A percentile compares a stretch with the other conserved stretches of the same genome.
Conservation (phyloP, 148 eudicot genomes). For the Nepenthes gracilis region DNA sequence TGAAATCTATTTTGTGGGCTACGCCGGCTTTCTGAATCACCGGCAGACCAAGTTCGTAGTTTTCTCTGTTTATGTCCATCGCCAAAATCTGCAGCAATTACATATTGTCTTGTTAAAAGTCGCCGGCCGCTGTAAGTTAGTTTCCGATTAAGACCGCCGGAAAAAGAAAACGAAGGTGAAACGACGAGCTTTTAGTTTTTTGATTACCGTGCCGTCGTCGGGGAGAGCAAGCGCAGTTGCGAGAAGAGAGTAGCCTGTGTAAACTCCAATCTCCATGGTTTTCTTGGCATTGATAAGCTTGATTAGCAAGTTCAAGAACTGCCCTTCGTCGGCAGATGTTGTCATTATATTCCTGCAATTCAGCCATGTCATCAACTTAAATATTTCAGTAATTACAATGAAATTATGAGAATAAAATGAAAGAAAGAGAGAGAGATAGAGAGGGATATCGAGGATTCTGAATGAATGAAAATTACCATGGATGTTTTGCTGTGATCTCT, state of each 20-base stretch:
- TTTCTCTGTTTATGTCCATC: slow-evolving; percentile 63
- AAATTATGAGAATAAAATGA: too few relatives aligned
- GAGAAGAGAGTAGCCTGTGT: slow-evolving; percentile 88
- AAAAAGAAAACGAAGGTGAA: not conserved
- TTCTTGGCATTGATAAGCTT: slow-evolving; percentile 77
- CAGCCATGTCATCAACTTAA: not conserved
- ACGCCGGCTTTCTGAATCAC: slow-evolving; percentile 59
- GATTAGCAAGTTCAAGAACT: slow-evolving; percentile 66
- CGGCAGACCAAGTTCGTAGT: slow-evolving; percentile 55
- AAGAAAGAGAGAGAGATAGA: not conserved
- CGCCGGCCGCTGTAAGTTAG: too few relatives aligned
- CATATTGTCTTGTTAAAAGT: too few relatives aligned
- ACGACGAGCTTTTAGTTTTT: too few relatives aligned
- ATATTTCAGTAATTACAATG: not conserved
- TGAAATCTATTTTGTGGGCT: slow-evolving; percentile 61
- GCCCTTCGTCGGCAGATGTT: slow-evolving; percentile 90
- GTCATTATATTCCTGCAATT: slow-evolving; percentile 65
- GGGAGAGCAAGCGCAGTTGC: slow-evolving; percentile 95
- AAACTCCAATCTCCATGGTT: slow-evolving; percentile 88
- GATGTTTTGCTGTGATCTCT: slow-evolving; percentile 83
- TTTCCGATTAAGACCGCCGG: too few relatives aligned
- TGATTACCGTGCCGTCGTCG: slow-evolving; percentile 66
- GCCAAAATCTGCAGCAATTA: slow-evolving; percentile 48
- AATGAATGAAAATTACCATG: slow-evolving; percentile 35
- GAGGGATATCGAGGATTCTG: not conserved